Percentiles rank a stretch among this genome's conserved stretches.
These are phyloP conservation scores for Pelagophyceae sp. DNA, from an alignment of 352 stramenopile species.

Conservation along the genomic window DNA sequence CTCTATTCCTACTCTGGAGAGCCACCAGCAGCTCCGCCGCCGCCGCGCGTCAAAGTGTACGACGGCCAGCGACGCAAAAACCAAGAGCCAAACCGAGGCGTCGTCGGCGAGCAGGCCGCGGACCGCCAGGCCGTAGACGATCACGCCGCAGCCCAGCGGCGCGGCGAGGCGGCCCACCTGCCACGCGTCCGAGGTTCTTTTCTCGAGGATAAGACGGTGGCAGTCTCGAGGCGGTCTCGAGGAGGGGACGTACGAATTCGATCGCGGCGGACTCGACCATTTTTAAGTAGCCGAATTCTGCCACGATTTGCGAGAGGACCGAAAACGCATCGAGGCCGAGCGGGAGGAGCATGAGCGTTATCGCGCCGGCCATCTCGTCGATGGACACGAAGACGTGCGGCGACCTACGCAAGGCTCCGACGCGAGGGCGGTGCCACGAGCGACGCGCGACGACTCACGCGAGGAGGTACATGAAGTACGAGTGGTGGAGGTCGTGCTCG, in stretches of 20 bases:
- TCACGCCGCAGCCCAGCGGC: not conserved
- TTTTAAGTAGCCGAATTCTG: not conserved
- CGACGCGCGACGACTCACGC: no score
- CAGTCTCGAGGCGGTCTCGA: no score
- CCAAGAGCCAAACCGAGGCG: not conserved
- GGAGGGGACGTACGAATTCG: no score
- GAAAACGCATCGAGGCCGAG: not conserved
- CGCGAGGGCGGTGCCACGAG: no score
- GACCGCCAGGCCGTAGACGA: not conserved
- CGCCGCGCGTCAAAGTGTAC: not conserved
- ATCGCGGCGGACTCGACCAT: no score
- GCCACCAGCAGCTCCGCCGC: not conserved
- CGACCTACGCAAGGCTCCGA: no score
- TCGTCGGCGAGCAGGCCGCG: no score
- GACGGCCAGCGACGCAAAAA: no score
- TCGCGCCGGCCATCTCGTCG: not conserved
- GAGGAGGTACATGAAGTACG: not conserved
- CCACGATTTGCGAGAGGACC: not conserved
- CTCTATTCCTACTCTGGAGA: not conserved
- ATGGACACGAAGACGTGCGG: not conserved
- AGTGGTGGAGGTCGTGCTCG: slow-evolving; percentile 17
- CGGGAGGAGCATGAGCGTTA: not conserved
- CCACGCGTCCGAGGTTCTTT: no score
- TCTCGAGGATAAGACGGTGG: no score
- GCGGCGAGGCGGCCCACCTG: no score